Percentiles rank a stretch among this genome's conserved stretches.
phyloP scores from a whole-genome alignment of 129 eudicot species.

The Sambucus nigra region DNA sequence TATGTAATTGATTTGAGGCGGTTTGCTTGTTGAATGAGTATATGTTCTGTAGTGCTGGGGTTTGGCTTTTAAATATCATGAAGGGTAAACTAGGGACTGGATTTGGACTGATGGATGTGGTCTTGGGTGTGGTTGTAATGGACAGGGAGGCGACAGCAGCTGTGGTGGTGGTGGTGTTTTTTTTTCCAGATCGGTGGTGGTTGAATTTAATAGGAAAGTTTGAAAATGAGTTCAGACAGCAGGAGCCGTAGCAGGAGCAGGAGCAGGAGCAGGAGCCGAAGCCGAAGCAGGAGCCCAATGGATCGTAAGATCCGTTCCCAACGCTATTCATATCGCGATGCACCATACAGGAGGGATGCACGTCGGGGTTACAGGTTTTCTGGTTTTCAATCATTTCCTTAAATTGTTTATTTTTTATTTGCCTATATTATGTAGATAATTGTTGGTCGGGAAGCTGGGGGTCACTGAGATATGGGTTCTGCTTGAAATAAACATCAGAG shows the following conservation, averaged over 20 bases:
- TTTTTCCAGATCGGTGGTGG: constrained; percentile 32
- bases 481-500: constrained; percentile 12
- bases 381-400: constrained; percentile 23
- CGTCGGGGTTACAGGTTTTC: constrained; percentile 81
- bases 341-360: constrained; percentile 76
- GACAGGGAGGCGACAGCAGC: constrained; percentile 73
- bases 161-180: constrained; percentile 44
- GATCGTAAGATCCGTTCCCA: constrained; percentile 80
- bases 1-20: constrained; percentile 33
- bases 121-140: constrained; percentile 88
- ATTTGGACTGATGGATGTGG: constrained; percentile 59
- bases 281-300: constrained; percentile 74
- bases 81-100: constrained; percentile 39
- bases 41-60: constrained; percentile 32
- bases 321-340: constrained; percentile 83
- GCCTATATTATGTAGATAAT: constrained; percentile 11
- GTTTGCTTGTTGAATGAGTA: constrained; percentile 37
- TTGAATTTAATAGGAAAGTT: constrained; percentile 16
- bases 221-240: constrained; percentile 63
- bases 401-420: constrained; percentile 21
- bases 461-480: constrained; percentile 10
- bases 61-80: constrained; percentile 42
- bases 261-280: constrained; percentile 69
- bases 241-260: constrained; percentile 64
- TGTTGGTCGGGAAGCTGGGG: constrained; percentile 22